phyloP scores from a whole-genome alignment of 345 rosid species.

The Populus davidiana region DNA sequence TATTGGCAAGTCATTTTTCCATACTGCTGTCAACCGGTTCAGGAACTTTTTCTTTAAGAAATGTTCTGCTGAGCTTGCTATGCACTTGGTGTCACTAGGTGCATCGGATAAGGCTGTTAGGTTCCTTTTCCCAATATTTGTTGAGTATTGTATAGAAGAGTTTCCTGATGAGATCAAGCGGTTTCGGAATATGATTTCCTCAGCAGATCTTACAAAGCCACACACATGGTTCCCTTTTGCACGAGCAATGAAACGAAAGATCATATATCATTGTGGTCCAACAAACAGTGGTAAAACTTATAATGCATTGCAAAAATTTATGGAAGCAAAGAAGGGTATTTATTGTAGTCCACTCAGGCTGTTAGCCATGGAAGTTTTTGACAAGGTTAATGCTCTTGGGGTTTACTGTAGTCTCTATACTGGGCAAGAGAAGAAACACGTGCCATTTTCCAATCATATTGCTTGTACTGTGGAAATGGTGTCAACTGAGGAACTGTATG shows the following conservation, averaged over 20 bases:
- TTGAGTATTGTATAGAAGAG: conserved; percentile 73
- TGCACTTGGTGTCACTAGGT: conserved; percentile 57
- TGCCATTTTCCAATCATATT: conserved; percentile 75
- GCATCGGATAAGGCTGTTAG: conserved; percentile 61
- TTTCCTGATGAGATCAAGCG: conserved; percentile 74
- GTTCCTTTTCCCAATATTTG: conserved; percentile 79
- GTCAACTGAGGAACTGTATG: conserved; percentile 66
- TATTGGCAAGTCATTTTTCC: conserved; percentile 80
- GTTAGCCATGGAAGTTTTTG: conserved; percentile 99
- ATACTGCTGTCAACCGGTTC: conserved; percentile 60
- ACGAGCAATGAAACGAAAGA: conserved; percentile 82
- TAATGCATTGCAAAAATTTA: conserved; percentile 79
- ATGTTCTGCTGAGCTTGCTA: conserved; percentile 43
- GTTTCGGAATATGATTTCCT: conserved; percentile 51
- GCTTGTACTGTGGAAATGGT: conserved; percentile 97
- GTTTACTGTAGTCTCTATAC: conserved; percentile 89
- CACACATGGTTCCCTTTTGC: conserved; percentile 95
- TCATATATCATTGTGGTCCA: conserved; percentile 92
- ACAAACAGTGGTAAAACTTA: conserved; percentile 96
- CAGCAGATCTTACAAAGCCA: conserved; percentile 87
- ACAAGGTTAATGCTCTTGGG: conserved; percentile 80
- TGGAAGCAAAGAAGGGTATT: conserved; percentile 85
- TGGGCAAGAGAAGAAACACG: conserved; percentile 81
- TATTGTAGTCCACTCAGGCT: conserved; percentile 94
- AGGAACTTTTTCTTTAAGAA: conserved; percentile 47